These are phyloP conservation scores for Malassezia sympodialis DNA, from an alignment of 1,284 basidiomycete genomes.

Conservation along the genomic window DNA sequence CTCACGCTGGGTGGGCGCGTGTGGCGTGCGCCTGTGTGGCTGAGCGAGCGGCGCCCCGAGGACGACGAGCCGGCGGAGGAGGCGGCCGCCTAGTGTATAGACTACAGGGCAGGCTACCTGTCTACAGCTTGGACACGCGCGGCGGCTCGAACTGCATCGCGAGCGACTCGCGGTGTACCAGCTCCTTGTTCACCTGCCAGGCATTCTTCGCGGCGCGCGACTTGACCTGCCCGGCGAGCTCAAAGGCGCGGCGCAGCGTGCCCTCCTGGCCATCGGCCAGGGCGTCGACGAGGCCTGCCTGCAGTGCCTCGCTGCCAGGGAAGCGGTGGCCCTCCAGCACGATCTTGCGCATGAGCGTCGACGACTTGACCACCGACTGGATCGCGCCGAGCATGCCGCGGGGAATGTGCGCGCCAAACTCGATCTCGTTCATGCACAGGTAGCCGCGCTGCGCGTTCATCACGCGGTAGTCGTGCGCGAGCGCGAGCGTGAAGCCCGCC, in stretches of 20 bases:
- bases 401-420: constrained; percentile 35
- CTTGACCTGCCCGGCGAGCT: constrained; percentile 48
- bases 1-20: constrained; percentile 32
- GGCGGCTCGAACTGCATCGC: constrained; percentile 15
- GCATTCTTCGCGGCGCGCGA: constrained; percentile 50
- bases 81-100: neutral
- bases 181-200: constrained; percentile 53
- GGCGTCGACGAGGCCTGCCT: constrained; percentile 61
- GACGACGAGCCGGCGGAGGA: neutral
- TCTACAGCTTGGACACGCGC: constrained; percentile 4
- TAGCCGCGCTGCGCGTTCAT: constrained; percentile 76
- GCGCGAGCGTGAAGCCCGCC: constrained; percentile 66
- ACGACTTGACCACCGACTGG: constrained; percentile 59
- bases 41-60: constrained; percentile 17
- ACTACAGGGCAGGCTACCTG: neutral
- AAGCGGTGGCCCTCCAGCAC: constrained; percentile 74
- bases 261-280: constrained; percentile 56
- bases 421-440: constrained; percentile 63
- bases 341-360: constrained; percentile 61
- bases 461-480: constrained; percentile 78
- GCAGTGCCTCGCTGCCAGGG: constrained; percentile 62
- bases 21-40: constrained; percentile 32
- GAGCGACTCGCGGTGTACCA: constrained; percentile 24
- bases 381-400: constrained; percentile 55
- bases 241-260: constrained; percentile 53